Evolutionary conservation across 345 rosid genomes (phyloP), one percentile per base, ranked within the genome.

Genomic region (Litchi chinensis): DNA sequence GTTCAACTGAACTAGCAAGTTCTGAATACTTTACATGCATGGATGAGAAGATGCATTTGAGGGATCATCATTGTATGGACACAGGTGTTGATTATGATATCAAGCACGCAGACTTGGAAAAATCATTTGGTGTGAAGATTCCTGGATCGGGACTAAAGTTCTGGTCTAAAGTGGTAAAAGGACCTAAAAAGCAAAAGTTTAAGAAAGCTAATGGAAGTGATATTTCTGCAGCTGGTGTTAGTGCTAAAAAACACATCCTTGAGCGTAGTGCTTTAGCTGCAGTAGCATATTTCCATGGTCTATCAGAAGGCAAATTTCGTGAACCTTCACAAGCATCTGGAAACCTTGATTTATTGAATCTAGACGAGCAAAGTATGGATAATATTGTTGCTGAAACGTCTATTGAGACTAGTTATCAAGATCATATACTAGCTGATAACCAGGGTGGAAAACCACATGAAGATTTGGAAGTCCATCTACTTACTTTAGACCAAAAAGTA

Each of bases 101-200:
- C 84, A 95, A 90, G 85, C 98, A 93, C 82, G 96, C 98, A 8
- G 97, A 93, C 70, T 82, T 95, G 79, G 99, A 95, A 89, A 93
- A 89, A 83, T 91, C 96, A 39, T 95, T 95, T 85, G 99, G 99
- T 65, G 86, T 90, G 63, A 93, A 93, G 73, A 82, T 92, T 74
- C 92, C 94, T 76, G 95, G 91, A 80, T 83, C 91, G 22, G 93
- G 96, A 74, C 89, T 87, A 77, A 91, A 88, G 72, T 86, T 90
- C 71, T 91, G 90, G 91, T 85, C 98, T 22, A 85, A 84, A 79
- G 82, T 85, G 78, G 86, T 90, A 19, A 85, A 91, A 83, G 93
- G 88, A 54, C 86, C 90, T 57, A 87, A 83, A 85, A 92, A 85
- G 74, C 85, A 70, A 70, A 89, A 81, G 72, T 73, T 93, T 68